phyloP scores from a whole-genome alignment of 352 stramenopile genomes.

The Phytophthora meadii region DNA sequence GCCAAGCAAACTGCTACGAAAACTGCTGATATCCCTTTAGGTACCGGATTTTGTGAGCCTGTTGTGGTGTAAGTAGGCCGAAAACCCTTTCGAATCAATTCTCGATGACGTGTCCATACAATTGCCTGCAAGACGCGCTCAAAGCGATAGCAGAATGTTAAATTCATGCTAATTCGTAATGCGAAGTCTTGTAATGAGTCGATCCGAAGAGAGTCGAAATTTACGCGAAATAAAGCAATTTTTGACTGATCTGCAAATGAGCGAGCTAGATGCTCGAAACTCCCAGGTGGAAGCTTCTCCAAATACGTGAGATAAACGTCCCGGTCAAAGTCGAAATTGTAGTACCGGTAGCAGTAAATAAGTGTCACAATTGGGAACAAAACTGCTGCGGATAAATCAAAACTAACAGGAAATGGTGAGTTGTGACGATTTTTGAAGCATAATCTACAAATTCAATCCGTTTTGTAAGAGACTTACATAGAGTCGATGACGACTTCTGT shows the following conservation, averaged over 20 bases:
- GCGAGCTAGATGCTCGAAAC: constrained; percentile 40
- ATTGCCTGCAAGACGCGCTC: constrained; percentile 17
- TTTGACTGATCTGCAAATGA: constrained; percentile 41
- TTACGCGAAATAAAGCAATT: constrained; percentile 37
- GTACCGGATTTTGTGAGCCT: constrained; percentile 13
- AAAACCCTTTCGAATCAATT: constrained; percentile 5
- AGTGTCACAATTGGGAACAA: constrained; percentile 37
- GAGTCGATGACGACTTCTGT: constrained; percentile 44
- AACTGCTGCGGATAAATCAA: constrained; percentile 31
- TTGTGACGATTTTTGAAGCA: too few relatives aligned
- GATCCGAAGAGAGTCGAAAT: constrained; percentile 40
- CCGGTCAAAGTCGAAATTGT: constrained; percentile 43
- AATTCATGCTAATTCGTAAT: constrained; percentile 35
- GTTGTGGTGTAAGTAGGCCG: background rate
- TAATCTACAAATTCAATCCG: too few relatives aligned
- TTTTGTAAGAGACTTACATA: constrained; percentile 19
- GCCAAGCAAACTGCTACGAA: constrained; percentile 23
- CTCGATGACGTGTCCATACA: constrained; percentile 17
- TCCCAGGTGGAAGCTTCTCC: constrained; percentile 18
- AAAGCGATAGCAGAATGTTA: constrained; percentile 37
- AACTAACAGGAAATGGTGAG: constrained; percentile 11
- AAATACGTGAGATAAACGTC: constrained; percentile 32
- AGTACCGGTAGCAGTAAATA: constrained; percentile 37
- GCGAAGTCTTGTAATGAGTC: constrained; percentile 28
- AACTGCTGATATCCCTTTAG: constrained; percentile 21